Base-by-base conservation (phyloP, 148 eudicot species). In the Dysphania ambrosioides region DNA sequence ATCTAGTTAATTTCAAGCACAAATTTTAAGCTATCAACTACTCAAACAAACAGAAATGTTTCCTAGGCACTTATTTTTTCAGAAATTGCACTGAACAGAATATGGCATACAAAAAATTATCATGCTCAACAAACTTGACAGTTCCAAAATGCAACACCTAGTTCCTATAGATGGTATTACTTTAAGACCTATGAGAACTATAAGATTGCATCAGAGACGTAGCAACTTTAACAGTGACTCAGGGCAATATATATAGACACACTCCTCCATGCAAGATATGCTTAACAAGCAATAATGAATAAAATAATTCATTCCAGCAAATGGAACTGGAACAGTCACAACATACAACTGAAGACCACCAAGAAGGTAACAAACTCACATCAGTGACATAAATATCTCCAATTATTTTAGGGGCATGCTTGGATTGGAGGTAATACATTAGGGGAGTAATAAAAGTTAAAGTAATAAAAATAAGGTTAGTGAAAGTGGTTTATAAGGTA, bases 361-460 rank as follows among this genome's bases (percentile, higher is more conserved):
- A 78, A 65, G 15, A 65, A 4, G 40, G 19, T 18, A 53, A 23
- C 56, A n/a, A 70, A 59, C 40, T 31, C 58, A 70, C 41, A 74
- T 34, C 61, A 49, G n/a, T n/a, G n/a, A n/a, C n/a, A n/a, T n/a
- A n/a, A n/a, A n/a, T n/a, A n/a, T n/a, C n/a, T n/a, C n/a, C n/a
- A n/a, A n/a, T n/a, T n/a, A n/a, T n/a, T n/a, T n/a, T n/a, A n/a
- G n/a, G n/a, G n/a, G n/a, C n/a, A n/a, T n/a, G n/a, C n/a, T n/a
- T n/a, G n/a, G n/a, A n/a, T n/a, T n/a, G n/a, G n/a, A n/a, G n/a
- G n/a, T n/a, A n/a, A n/a, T n/a, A n/a, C n/a, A n/a, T n/a, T n/a
- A n/a, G n/a, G n/a, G n/a, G n/a, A n/a, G n/a, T n/a, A n/a, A n/a
- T n/a, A n/a, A n/a, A n/a, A n/a, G n/a, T n/a, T n/a, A n/a, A n/a